These are phyloP conservation scores for Phytophthora brassicae DNA, from an alignment of 352 stramenopile genomes.

Conservation along the genomic window DNA sequence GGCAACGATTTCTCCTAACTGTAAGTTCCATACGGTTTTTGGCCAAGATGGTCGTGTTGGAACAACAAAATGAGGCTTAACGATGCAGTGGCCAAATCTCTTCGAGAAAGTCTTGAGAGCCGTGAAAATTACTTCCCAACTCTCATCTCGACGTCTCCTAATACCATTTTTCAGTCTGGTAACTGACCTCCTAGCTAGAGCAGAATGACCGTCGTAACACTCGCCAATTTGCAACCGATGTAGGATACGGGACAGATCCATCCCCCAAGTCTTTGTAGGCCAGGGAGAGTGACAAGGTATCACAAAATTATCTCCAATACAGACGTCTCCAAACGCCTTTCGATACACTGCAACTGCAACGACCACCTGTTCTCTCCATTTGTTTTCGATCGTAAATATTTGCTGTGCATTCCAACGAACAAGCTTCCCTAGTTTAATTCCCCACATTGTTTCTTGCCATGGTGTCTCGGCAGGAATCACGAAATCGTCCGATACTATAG, in stretches of 20 bases:
- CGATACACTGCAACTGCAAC: constrained; percentile 22
- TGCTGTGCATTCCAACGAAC: constrained; percentile 27
- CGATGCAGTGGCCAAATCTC: constrained; percentile 18
- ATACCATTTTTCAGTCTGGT: constrained; percentile 11
- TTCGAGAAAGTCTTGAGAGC: constrained; percentile 14
- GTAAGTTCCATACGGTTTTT: constrained; percentile 20
- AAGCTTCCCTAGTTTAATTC: constrained; percentile 23
- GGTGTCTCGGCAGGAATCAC: constrained; percentile 22
- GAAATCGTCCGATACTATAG: constrained; percentile 21
- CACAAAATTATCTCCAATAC: constrained; percentile 15
- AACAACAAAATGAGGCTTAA: constrained; percentile 24
- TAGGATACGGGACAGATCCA: constrained; percentile 24
- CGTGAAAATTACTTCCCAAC: constrained; percentile 24
- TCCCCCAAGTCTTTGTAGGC: constrained; percentile 28
- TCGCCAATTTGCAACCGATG: constrained; percentile 22
- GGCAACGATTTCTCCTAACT: constrained; percentile 26
- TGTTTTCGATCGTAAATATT: constrained; percentile 22
- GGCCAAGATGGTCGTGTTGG: constrained; percentile 17
- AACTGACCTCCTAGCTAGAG: constrained; percentile 14
- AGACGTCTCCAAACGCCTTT: constrained; percentile 2
- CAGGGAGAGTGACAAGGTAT: constrained; percentile 26
- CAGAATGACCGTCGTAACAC: constrained; percentile 25
- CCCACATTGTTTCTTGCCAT: constrained; percentile 29
- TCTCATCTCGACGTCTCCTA: constrained; percentile 19
- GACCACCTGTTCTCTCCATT: constrained; percentile 28